A percentile compares a stretch with the other conserved stretches of the same genome.
Evolutionary conservation across 139 green algal species (phyloP).

Genomic region (Tetradesmus obliquus): DNA sequence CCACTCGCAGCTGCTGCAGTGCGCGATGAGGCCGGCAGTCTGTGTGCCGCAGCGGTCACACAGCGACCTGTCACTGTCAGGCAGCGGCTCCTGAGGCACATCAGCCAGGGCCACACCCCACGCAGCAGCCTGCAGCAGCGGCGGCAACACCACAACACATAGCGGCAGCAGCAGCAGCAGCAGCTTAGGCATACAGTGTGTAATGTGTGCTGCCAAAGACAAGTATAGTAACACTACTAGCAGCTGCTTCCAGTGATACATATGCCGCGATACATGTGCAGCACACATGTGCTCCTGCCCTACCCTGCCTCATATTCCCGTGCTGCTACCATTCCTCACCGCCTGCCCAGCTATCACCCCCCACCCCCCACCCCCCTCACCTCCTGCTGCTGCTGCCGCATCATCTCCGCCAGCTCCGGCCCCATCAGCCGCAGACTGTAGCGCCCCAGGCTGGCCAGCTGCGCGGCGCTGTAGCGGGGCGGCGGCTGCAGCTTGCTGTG

Average conservation of each 20-base stretch:
- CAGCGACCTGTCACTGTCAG: slow-evolving; percentile 33
- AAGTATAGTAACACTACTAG: not conserved
- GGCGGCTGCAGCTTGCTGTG: not conserved
- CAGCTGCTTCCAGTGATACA: too few relatives aligned
- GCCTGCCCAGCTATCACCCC: not conserved
- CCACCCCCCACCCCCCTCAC: slow-evolving; percentile 5
- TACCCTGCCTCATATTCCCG: not conserved
- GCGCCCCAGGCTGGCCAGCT: slow-evolving; percentile 13
- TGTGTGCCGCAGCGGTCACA: slow-evolving; percentile 62
- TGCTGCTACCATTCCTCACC: not conserved
- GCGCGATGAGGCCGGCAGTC: slow-evolving; percentile 43
- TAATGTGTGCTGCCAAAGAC: too few relatives aligned
- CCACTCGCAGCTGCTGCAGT: slow-evolving; percentile 47
- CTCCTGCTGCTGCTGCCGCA: slow-evolving; percentile 16
- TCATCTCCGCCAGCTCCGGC: not conserved
- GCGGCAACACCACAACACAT: not conserved
- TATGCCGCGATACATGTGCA: too few relatives aligned
- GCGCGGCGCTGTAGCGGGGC: not conserved
- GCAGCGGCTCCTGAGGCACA: slow-evolving; percentile 1
- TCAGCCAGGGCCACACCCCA: not conserved
- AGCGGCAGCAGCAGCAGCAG: not conserved
- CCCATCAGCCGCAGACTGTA: slow-evolving; percentile 7
- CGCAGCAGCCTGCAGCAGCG: not conserved
- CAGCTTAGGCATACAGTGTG: not conserved
- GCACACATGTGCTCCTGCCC: not conserved